Conservation (phyloP, 148 eudicot genomes). For the Rhododendron williamsianum region DNA sequence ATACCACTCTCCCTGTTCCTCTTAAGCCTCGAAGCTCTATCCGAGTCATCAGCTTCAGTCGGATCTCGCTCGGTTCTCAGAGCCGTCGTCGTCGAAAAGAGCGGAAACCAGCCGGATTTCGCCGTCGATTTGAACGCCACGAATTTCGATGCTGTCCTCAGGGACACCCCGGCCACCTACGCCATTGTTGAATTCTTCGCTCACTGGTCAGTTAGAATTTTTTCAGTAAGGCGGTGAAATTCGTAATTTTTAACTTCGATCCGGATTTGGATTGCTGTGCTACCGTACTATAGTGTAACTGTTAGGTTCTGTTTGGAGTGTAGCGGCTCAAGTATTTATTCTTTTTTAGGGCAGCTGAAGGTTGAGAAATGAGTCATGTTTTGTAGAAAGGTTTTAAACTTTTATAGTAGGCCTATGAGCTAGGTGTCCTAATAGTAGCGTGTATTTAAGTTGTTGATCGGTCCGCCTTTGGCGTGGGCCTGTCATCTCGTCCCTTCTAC, state of each 20-base stretch:
- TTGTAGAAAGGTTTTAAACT: background rate
- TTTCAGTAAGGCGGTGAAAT: background rate
- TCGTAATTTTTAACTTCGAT: background rate
- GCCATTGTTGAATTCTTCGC: slow-evolving; percentile 91
- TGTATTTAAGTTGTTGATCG: background rate
- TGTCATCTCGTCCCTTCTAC: too few species aligned
- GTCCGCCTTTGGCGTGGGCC: background rate
- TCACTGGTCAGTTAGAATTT: slow-evolving; percentile 46
- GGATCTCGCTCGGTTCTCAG: slow-evolving; percentile 71
- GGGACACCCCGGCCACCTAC: slow-evolving; percentile 59
- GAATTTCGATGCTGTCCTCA: slow-evolving; percentile 56
- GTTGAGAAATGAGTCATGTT: background rate
- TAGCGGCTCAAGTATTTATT: background rate
- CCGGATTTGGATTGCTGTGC: background rate
- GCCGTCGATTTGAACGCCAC: slow-evolving; percentile 74
- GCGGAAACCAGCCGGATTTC: slow-evolving; percentile 28
- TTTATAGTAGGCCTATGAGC: background rate
- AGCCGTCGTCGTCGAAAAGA: slow-evolving; percentile 13
- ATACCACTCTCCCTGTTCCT: slow-evolving; percentile 19
- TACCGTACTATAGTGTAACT: background rate
- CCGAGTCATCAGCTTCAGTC: slow-evolving; percentile 12
- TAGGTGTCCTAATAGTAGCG: background rate
- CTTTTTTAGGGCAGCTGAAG: background rate
- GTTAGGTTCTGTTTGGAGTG: background rate
- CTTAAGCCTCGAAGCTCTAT: slow-evolving; percentile 9